These are phyloP conservation scores for Lactarius indigo DNA, from an alignment of 768 basidiomycete species.

Conservation along the genomic window DNA sequence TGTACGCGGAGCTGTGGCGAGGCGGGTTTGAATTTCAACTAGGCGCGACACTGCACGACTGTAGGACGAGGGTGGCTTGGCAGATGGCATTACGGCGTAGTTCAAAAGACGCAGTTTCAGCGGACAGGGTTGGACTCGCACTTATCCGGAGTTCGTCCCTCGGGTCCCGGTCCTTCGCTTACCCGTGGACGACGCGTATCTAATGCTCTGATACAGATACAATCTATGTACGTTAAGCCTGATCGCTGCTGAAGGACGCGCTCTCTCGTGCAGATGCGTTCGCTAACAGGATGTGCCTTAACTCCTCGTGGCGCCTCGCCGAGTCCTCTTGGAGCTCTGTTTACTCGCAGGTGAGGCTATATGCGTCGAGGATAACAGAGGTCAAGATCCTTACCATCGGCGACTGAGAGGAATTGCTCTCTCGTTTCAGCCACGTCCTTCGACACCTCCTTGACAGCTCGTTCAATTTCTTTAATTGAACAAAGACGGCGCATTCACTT, in stretches of 20 bases:
- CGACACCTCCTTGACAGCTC: slow-evolving; percentile 6
- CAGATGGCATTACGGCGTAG: slow-evolving; percentile 3
- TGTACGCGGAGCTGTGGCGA: slow-evolving; percentile 49
- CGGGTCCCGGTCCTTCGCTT: not conserved
- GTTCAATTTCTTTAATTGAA: not conserved
- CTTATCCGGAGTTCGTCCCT: not conserved
- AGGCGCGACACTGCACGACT: slow-evolving; percentile 63
- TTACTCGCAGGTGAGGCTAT: not conserved
- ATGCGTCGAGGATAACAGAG: not conserved
- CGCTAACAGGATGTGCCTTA: slow-evolving; percentile 22
- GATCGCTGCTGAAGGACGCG: slow-evolving; percentile 11
- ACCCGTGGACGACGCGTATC: not conserved
- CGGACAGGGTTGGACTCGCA: not conserved
- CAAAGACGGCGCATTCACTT: not conserved
- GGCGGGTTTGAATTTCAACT: slow-evolving; percentile 63
- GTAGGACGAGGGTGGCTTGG: slow-evolving; percentile 29
- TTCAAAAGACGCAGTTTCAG: not conserved
- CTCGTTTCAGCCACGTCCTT: slow-evolving; percentile 10
- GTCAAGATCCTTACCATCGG: slow-evolving; percentile 8
- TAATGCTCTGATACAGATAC: not conserved
- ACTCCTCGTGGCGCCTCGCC: slow-evolving; percentile 22
- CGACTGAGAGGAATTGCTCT: slow-evolving; percentile 5
- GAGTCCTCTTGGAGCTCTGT: slow-evolving; percentile 23
- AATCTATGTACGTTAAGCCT: not conserved
- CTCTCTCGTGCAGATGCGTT: slow-evolving; percentile 27